These are phyloP conservation scores for Penicillium sp. DNA, from an alignment of 2,329 filamentous ascomycete species.

Conservation along the genomic window DNA sequence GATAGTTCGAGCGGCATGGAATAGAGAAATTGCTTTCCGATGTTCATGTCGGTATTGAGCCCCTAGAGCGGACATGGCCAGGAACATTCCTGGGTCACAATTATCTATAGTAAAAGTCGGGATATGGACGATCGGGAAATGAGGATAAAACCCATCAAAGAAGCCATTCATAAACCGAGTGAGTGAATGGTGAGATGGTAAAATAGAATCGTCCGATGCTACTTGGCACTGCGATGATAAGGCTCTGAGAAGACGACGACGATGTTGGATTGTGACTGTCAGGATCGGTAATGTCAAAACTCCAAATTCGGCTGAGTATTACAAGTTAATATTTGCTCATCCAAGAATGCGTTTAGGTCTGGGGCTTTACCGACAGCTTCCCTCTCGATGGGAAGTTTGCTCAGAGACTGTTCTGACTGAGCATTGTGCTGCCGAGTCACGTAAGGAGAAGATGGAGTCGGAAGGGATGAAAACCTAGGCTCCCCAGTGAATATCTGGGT, in stretches of 20 bases:
- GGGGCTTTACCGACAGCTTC: conserved; percentile 6
- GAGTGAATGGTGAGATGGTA: conserved; percentile 68
- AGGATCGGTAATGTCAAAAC: conserved; percentile 13
- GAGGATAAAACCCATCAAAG: conserved; percentile 64
- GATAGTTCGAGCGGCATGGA: conserved; percentile 65
- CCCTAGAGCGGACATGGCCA: conserved; percentile 66
- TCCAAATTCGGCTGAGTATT: conserved; percentile 8
- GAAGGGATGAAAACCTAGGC: background rate
- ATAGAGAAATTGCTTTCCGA: conserved; percentile 13
- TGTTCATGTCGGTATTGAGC: conserved; percentile 50
- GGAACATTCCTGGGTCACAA: conserved; percentile 66
- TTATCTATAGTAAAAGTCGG: conserved; percentile 64
- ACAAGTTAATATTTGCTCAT: background rate
- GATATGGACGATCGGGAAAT: conserved; percentile 66
- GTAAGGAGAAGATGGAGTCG: background rate
- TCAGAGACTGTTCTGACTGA: background rate
- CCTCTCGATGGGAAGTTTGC: conserved; percentile 8
- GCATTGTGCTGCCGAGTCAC: background rate
- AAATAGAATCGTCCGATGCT: conserved; percentile 52
- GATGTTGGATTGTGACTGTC: conserved; percentile 3
- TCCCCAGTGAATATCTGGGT: conserved; percentile 9
- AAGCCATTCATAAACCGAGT: conserved; percentile 70
- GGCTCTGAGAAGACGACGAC: conserved; percentile 7
- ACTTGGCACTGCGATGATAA: background rate
- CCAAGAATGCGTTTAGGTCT: background rate